A percentile compares a stretch with the other conserved stretches of the same genome.
phyloP scores from a whole-genome alignment of 2,329 filamentous ascomycete genomes.

The Arthroderma sp. region DNA sequence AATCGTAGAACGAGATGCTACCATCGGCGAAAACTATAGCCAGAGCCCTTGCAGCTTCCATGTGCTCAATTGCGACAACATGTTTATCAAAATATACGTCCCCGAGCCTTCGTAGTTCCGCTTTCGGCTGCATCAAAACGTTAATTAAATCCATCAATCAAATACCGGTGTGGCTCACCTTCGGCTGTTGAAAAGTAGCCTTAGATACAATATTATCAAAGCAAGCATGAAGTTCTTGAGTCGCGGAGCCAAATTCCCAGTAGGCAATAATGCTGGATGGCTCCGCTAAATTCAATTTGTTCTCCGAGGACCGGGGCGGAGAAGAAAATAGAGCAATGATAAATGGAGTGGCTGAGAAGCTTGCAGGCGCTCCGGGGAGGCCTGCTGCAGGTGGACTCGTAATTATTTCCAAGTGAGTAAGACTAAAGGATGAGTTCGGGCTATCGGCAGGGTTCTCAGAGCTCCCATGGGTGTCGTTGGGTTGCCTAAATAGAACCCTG shows the following conservation, averaged over 20 bases:
- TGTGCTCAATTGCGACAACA: slow-evolving; percentile 52
- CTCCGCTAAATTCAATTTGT: slow-evolving; percentile 28
- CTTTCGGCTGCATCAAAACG: slow-evolving; percentile 26
- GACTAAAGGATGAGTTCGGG: slow-evolving; percentile 36
- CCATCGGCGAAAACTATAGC: slow-evolving; percentile 69
- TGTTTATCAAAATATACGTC: slow-evolving; percentile 58
- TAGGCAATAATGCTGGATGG: slow-evolving; percentile 63
- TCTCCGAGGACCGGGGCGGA: slow-evolving; percentile 24
- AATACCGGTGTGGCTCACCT: slow-evolving; percentile 16
- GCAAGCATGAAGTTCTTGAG: slow-evolving; percentile 56
- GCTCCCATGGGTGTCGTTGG: slow-evolving; percentile 14
- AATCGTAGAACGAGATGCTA: slow-evolving; percentile 65
- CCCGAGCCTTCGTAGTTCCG: slow-evolving; percentile 49
- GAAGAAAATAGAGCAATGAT: slow-evolving; percentile 63
- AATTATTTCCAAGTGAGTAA: slow-evolving; percentile 65
- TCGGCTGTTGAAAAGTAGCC: slow-evolving; percentile 39
- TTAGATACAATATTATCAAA: slow-evolving; percentile 64
- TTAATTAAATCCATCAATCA: background rate
- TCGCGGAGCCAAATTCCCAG: slow-evolving; percentile 61
- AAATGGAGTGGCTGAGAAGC: slow-evolving; percentile 36
- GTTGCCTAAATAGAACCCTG: slow-evolving; percentile 19
- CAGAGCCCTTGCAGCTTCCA: slow-evolving; percentile 59
- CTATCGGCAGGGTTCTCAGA: slow-evolving; percentile 13
- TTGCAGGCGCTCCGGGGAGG: background rate
- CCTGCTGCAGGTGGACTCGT: slow-evolving; percentile 36